A percentile compares a stretch with the other conserved stretches of the same genome.
Conservation (phyloP, 805 yeast species). For the Zygosaccharomyces lentus region DNA sequence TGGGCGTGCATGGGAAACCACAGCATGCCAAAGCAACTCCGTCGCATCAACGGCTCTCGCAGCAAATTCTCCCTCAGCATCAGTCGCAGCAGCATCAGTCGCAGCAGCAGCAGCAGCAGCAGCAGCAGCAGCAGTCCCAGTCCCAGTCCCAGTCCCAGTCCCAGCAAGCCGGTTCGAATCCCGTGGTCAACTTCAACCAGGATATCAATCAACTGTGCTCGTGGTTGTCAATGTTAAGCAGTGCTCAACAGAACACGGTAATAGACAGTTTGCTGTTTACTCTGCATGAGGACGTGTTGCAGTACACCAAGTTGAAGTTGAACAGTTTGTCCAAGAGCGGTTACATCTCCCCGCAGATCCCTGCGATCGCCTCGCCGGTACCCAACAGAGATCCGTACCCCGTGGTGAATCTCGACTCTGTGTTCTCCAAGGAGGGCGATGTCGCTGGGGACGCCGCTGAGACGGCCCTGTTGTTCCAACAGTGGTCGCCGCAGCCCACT, state of each 20-base stretch:
- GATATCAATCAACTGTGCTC: conserved; percentile 48
- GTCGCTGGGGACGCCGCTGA: conserved; percentile 9
- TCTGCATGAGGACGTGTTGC: conserved; percentile 49
- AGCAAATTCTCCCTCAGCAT: conserved; percentile 1
- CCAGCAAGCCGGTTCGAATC: conserved; percentile 12
- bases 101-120: conserved; percentile 3
- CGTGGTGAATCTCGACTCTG: conserved; percentile 18
- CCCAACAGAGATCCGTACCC: conserved; percentile 20
- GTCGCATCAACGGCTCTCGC: conserved; percentile 5
- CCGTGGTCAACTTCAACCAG: conserved; percentile 40
- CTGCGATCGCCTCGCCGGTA: conserved; percentile 29
- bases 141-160: conserved; percentile 6
- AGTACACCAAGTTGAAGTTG: conserved; percentile 45
- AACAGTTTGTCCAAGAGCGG: conserved; percentile 35
- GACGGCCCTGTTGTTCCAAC: conserved; percentile 19
- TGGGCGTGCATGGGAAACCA: conserved; percentile 11
- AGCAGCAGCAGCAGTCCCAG: conserved; percentile 1
- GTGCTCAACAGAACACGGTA: conserved; percentile 50
- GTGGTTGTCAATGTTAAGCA: conserved; percentile 48
- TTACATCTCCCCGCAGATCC: conserved; percentile 23
- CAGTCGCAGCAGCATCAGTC: conserved; percentile 3
- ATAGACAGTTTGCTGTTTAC: conserved; percentile 50
- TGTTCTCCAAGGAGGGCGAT: conserved; percentile 12
- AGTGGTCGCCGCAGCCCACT: conserved; percentile 39
- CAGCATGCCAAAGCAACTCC: conserved; percentile 9